phyloP scores from a whole-genome alignment of 2,329 filamentous ascomycete species.

The Calonectria pteridis region DNA sequence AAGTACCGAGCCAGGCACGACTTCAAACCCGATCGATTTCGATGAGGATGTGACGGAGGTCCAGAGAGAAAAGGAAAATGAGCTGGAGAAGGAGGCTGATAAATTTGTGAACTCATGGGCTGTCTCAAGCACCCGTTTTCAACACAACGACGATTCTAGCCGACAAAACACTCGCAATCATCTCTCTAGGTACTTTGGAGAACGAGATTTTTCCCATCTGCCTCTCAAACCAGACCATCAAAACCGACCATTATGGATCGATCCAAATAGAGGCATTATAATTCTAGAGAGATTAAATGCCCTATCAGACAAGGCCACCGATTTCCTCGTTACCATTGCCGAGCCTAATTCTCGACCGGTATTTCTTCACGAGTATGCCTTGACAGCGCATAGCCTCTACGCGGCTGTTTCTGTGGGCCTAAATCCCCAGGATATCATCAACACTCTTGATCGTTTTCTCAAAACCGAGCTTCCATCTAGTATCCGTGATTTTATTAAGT shows the following conservation, averaged over 20 bases:
- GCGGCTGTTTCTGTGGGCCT: constrained; percentile 90
- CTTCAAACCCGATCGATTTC: not conserved
- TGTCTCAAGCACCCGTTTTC: constrained; percentile 11
- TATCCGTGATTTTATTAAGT: constrained; percentile 77
- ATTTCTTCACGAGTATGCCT: constrained; percentile 87
- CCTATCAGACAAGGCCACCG: constrained; percentile 82
- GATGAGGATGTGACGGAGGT: constrained; percentile 9
- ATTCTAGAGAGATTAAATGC: constrained; percentile 93
- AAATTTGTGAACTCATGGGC: constrained; percentile 25
- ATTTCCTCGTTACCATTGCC: constrained; percentile 91
- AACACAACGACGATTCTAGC: too few relatives aligned
- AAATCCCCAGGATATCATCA: constrained; percentile 71
- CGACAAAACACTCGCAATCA: constrained; percentile 6
- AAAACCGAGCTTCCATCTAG: constrained; percentile 83
- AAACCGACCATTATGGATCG: constrained; percentile 89
- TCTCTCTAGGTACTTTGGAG: constrained; percentile 44
- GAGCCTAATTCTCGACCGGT: constrained; percentile 87
- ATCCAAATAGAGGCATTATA: constrained; percentile 82
- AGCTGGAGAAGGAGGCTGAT: constrained; percentile 13
- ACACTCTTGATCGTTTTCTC: constrained; percentile 82
- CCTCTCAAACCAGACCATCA: constrained; percentile 86
- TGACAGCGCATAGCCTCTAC: constrained; percentile 89
- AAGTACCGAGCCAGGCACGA: not conserved
- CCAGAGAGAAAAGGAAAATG: constrained; percentile 1
- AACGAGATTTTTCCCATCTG: constrained; percentile 79